Percentiles rank a stretch among this genome's conserved stretches.
These are phyloP conservation scores for Suhomyces canberraensis DNA, from an alignment of 805 yeast species.

Conservation along the genomic window DNA sequence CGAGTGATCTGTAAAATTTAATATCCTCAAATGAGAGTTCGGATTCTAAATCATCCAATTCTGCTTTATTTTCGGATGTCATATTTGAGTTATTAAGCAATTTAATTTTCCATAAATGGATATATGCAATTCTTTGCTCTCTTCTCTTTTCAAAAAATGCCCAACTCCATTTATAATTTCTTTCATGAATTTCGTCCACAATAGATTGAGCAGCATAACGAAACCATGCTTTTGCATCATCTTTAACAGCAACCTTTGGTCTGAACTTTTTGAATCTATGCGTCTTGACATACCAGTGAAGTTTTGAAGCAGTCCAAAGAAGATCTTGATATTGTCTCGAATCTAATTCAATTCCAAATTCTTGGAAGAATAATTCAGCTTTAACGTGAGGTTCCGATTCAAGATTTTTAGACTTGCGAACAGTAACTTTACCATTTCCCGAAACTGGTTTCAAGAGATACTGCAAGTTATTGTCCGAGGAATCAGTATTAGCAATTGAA, in stretches of 20 bases:
- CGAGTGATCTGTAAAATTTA: conserved; percentile 77
- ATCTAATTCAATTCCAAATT: conserved; percentile 83
- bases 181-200: conserved; percentile 74
- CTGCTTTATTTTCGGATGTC: conserved; percentile 25
- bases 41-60: conserved; percentile 54
- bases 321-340: conserved; percentile 81
- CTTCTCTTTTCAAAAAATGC: conserved; percentile 67
- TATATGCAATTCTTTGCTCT: conserved; percentile 67
- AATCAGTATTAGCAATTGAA: conserved; percentile 33
- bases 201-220: conserved; percentile 76
- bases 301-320: conserved; percentile 74
- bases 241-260: conserved; percentile 53
- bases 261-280: conserved; percentile 68
- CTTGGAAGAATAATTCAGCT: conserved; percentile 77
- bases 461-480: conserved; percentile 31
- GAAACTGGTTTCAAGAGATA: conserved; percentile 81
- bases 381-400: conserved; percentile 64
- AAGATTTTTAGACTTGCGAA: conserved; percentile 77
- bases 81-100: conserved; percentile 33
- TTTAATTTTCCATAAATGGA: conserved; percentile 62
- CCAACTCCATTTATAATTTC: conserved; percentile 86
- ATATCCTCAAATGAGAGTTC: conserved; percentile 72
- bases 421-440: conserved; percentile 77
- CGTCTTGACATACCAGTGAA: conserved; percentile 75
- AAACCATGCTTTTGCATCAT: conserved; percentile 81